Conservation (phyloP, 176 grass and related monocot species). For the Avena sativa region DNA sequence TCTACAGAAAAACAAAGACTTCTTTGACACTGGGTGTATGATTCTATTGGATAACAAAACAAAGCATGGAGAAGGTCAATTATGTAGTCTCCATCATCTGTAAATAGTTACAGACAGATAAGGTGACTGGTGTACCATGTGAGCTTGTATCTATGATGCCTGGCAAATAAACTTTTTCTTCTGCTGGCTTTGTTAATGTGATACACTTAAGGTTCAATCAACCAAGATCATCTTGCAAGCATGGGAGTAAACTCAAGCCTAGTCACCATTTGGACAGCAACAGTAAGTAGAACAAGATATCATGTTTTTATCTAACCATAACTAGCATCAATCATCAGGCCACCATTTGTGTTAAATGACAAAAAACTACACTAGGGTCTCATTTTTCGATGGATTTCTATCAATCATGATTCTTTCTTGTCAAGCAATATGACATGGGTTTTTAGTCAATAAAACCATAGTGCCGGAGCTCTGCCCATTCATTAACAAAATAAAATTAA, state of each 20-base stretch:
- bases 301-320: conserved; percentile 23
- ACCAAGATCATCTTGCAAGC: background rate
- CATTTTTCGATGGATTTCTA: background rate
- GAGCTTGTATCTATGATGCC: conserved; percentile 17
- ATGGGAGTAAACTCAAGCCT: background rate
- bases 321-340: background rate
- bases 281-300: background rate
- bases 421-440: background rate
- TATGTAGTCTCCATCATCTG: conserved; percentile 13
- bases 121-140: conserved; percentile 15
- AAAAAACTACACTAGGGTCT: background rate
- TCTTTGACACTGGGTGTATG: background rate
- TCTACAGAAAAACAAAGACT: background rate
- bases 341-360: background rate
- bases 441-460: background rate
- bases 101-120: conserved; percentile 12
- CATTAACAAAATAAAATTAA: background rate
- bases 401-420: background rate
- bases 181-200: background rate
- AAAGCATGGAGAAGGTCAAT: background rate
- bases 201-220: background rate
- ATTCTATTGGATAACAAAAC: background rate
- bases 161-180: background rate
- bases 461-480: background rate
- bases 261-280: conserved; percentile 7